A percentile compares a stretch with the other conserved stretches of the same genome.
These are phyloP conservation scores for Vigna nakashimae DNA, from an alignment of 306 rosid species.

Conservation along the genomic window DNA sequence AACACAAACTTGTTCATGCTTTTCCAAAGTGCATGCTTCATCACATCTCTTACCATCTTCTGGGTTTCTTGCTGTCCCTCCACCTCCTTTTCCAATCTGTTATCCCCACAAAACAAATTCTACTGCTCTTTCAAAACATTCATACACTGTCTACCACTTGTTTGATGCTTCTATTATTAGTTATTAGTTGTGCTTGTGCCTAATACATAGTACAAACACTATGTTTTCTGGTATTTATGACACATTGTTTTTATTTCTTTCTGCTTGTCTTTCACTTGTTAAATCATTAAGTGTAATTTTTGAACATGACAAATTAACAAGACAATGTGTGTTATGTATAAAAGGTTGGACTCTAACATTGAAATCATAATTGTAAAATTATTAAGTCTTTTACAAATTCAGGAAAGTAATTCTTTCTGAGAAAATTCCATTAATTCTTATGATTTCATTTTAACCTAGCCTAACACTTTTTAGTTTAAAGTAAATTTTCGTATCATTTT, in stretches of 20 bases:
- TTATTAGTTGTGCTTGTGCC: constrained; percentile 16
- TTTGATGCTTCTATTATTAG: constrained; percentile 27
- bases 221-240: constrained; percentile 10
- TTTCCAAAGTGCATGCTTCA: constrained; percentile 44
- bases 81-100: constrained; percentile 6
- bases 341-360: neutral
- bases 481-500: too few species aligned
- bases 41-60: constrained; percentile 33
- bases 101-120: constrained; percentile 18
- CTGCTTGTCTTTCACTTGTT: neutral
- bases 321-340: neutral
- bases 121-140: constrained; percentile 14
- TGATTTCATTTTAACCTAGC: too few species aligned
- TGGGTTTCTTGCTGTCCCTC: constrained; percentile 43
- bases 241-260: constrained; percentile 8
- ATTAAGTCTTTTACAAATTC: neutral
- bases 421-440: too few species aligned
- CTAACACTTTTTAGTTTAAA: too few species aligned
- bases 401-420: too few species aligned
- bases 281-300: neutral
- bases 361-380: neutral
- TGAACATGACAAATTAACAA: constrained; percentile 8
- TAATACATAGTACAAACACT: neutral
- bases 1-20: constrained; percentile 43
- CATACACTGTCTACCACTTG: constrained; percentile 12